Base-by-base conservation (phyloP, 2,329 filamentous ascomycete genomes). In the Alternaria brassicae region DNA sequence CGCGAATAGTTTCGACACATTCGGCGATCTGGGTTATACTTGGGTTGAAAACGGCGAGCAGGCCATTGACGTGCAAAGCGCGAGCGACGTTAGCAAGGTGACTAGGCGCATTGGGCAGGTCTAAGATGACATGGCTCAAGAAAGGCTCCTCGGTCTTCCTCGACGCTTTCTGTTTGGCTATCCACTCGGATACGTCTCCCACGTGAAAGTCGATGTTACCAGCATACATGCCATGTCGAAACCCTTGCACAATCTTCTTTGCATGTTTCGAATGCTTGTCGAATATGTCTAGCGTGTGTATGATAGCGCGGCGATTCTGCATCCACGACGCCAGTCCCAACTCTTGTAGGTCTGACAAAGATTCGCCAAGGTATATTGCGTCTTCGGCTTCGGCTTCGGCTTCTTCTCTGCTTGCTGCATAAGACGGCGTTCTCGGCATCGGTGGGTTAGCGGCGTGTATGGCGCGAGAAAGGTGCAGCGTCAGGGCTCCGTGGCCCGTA, bases 401-500 rank as follows among this genome's bases (percentile, higher is more conserved):
- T 32, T 73, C 67, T 19, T 73, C 58, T 25, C 63, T 30, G 8
- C 23, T 57, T 3, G 60, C 48, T 10, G 53, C 51, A 47, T 67
- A 61, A 0, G 62, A 48, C 6, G 67, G 60, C 1, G 56, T 40
- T 13, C 75, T 70, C 0, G 84, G 82, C 6, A 84, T 78, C 3
- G 81, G 77, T 2, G 85, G 79, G 70, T 93, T 93, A 17, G 87
- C 89, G 42, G 86, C 91, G 72, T 93, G 89, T 44, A 95, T 86
- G 3, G 91, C 90, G 52, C 90, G 85, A 28, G 91, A 88, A 21
- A 95, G 82, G 71, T 93, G 86, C 4, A 95, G 78, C 0, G 91
- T 94, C 58, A 95, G 78, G 32, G 89, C 88, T 58, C 91, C 92
- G 81, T 93, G 91, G n/a, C 91, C 92, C 3, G 91, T 95, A 15